Conservation (phyloP, 345 rosid species). For the Eucalyptus fibrosa region DNA sequence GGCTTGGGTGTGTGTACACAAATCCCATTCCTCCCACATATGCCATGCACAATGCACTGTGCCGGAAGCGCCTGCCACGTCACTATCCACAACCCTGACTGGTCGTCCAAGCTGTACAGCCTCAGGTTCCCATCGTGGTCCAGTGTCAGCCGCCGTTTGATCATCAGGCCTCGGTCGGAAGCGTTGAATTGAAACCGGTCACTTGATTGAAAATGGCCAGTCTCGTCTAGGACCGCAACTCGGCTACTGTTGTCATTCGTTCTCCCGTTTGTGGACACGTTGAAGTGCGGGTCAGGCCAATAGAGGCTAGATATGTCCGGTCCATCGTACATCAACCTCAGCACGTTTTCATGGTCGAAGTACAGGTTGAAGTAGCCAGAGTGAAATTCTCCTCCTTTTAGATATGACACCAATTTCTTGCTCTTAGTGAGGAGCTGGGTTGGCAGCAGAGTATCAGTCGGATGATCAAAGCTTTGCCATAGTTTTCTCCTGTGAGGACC, state of each 20-base stretch:
- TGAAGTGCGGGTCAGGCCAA: constrained; percentile 14
- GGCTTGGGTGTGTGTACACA: constrained; percentile 13
- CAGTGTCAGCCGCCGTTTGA: constrained; percentile 18
- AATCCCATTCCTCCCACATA: constrained; percentile 32
- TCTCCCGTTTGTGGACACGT: constrained; percentile 3
- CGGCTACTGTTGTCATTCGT: constrained; percentile 17
- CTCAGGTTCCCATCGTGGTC: constrained; percentile 35
- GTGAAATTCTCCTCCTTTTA: constrained; percentile 2
- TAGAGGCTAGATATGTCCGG: constrained; percentile 21
- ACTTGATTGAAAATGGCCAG: constrained; percentile 20
- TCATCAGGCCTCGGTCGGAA: constrained; percentile 11
- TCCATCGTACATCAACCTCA: constrained; percentile 23
- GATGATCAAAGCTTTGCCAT: constrained; percentile 37
- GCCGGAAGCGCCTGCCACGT: constrained; percentile 19
- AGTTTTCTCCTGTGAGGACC: background rate
- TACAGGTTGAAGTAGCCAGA: background rate
- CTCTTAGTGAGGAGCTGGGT: constrained; percentile 14
- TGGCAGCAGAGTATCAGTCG: constrained; percentile 32
- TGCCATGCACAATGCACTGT: constrained; percentile 18
- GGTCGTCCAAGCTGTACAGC: constrained; percentile 16
- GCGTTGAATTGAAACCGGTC: constrained; percentile 17
- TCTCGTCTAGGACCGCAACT: constrained; percentile 13
- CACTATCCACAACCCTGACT: constrained; percentile 9
- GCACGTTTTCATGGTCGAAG: constrained; percentile 22
- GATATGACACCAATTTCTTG: constrained; percentile 5